Evolutionary conservation across 140 eudicot species (phyloP), one percentile per base, ranked within the genome.

Genomic region (Senecio squalidus): DNA sequence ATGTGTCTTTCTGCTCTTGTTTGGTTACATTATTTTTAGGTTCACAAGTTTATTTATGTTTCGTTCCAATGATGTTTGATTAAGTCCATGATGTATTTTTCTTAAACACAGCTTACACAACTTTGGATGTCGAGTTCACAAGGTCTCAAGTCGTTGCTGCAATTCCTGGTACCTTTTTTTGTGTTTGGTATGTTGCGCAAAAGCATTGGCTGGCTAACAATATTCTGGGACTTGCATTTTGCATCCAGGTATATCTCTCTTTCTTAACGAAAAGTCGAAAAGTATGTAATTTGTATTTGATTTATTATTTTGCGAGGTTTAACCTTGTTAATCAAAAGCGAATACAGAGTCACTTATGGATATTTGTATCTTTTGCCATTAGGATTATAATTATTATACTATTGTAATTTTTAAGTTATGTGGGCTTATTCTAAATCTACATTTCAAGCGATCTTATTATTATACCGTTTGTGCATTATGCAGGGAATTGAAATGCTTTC

Each of bases 401-500:
- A 7, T 33, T 1, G 41, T 36, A 11, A 36, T 36, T 36, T 11
- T 36, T 0, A n/a, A 10, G 15, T 10, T 36, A 10, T 4, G 15
- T 36, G 41, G 41, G 41, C 15, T 34, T 36, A 36, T 36, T 36
- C 41, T 36, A 11, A 34, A 34, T 27, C 16, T 25, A 16, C 24
- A 20, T 57, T 20, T 9, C 16, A 16, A 45, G 52, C 9, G 14
- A 29, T 10, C 11, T 44, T 33, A 28, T n/a, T 13, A n/a, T 55
- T 23, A 4, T 54, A 28, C 63, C 9, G 4, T 10, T 20, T 17
- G 15, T 5, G 2, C 6, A 22, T 38, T n/a, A 53, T 82, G 41
- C 74, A 90, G 97, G 97, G 97, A 66, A 86, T 90, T 52, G 97
- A 90, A 75, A 90, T 90, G 97, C 97, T 90, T 64, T 90, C 97